A percentile compares a stretch with the other conserved stretches of the same genome.
phyloP scores from a whole-genome alignment of 192 early-diverging fungal genomes.

The Podila epicladia region DNA sequence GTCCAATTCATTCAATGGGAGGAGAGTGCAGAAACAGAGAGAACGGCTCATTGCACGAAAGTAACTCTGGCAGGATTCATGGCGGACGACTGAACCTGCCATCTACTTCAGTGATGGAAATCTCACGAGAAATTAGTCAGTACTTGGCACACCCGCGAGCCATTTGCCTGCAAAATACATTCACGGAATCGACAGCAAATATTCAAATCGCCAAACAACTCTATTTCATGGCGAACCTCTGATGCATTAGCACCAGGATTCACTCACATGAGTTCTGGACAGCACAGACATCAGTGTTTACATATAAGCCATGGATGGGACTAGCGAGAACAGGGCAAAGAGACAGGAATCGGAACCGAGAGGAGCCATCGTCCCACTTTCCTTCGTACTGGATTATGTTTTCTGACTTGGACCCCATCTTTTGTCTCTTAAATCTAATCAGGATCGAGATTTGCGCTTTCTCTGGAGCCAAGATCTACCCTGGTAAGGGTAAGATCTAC shows the following conservation, averaged over 20 bases:
- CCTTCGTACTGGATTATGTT: neutral
- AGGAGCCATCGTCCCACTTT: neutral
- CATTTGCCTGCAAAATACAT: neutral
- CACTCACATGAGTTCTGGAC: neutral
- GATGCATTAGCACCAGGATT: neutral
- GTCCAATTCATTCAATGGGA: neutral
- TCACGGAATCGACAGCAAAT: neutral
- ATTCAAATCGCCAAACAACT: neutral
- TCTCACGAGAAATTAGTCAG: no score
- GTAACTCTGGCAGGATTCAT: no score
- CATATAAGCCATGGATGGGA: neutral
- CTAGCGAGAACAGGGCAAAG: neutral
- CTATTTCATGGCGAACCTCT: neutral
- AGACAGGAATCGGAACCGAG: neutral
- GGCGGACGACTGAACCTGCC: no score
- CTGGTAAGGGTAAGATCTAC: constrained; percentile 95
- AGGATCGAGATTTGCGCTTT: constrained; percentile 96
- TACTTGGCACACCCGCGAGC: no score
- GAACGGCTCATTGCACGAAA: no score
- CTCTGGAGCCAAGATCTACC: constrained; percentile 99
- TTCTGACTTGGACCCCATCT: constrained; percentile 12
- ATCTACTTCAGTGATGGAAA: no score
- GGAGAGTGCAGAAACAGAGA: no score
- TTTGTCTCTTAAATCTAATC: constrained; percentile 17
- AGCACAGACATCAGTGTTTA: neutral